Base-by-base conservation (phyloP, 345 rosid genomes). In the Barbarea vulgaris region DNA sequence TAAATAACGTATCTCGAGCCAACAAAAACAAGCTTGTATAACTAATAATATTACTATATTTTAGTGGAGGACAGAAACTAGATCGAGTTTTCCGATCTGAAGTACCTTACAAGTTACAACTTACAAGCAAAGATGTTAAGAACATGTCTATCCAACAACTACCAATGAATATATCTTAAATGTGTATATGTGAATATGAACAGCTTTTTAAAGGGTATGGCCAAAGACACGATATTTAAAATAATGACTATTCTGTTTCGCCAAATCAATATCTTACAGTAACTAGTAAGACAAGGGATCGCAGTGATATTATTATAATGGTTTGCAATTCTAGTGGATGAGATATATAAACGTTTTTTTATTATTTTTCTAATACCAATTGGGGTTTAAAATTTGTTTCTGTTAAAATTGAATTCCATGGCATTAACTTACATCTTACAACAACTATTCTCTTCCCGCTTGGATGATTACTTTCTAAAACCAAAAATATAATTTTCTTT, bases 51-150 rank as follows among this genome's bases (percentile, higher is more conserved):
- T 52, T 51, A n/a, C n/a, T n/a, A n/a, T 36, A 39, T 52, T 21
- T 54, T n/a, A 74, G 72, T 74, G 77, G 50, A 36, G 2, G 77
- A 46, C 77, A 65, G 72, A 64, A 44, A 55, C 47, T 55, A 74
- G 72, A 74, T 74, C 72, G 39, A 44, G 58, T 55, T 64, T 64
- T 64, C 44, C 33, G 42, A 73, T 64, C 77, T 54, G 57, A 73
- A 73, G 70, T 73, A 44, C 14, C 56, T 54, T 73, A n/a, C 70
- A 64, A 73, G 70, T 21, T 73, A 28, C 54, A 47, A 12, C 56
- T 61, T 39, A 34, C 28, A 60, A 60, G 48, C 46, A 63, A 39
- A 31, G 46, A 30, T 21, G 36, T 41, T 42, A n/a, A n/a, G 70
- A 63, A 27, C 7, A 18, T 52, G 41, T 63, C 7, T 50, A 39